Evolutionary conservation across 805 yeast species (phyloP).

Genomic region (Saccharomycopsis selenospora): DNA sequence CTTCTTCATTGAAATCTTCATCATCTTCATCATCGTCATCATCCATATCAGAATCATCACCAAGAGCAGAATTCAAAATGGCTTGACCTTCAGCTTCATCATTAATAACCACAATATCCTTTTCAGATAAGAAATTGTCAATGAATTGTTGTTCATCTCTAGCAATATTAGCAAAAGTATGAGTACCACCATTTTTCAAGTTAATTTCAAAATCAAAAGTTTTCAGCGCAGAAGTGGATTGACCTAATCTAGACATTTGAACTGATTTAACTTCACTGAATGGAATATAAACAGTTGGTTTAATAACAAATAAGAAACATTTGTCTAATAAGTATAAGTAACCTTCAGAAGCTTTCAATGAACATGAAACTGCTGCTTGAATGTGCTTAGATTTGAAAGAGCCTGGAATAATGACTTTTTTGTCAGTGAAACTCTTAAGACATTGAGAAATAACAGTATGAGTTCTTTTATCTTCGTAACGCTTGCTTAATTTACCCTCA

Average conservation of each 20-base stretch:
- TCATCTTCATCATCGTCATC: slow-evolving; percentile 61
- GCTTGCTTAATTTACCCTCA: slow-evolving; percentile 63
- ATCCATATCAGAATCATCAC: slow-evolving; percentile 40
- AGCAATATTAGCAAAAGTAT: slow-evolving; percentile 80
- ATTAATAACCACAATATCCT: slow-evolving; percentile 74
- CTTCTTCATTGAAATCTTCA: slow-evolving; percentile 63
- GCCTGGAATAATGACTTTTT: slow-evolving; percentile 80
- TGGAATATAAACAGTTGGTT: slow-evolving; percentile 90
- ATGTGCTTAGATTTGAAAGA: slow-evolving; percentile 66
- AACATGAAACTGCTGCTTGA: slow-evolving; percentile 84
- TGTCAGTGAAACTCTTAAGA: slow-evolving; percentile 82
- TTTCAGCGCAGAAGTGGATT: slow-evolving; percentile 65
- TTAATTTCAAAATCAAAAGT: slow-evolving; percentile 87
- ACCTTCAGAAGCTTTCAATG: slow-evolving; percentile 93
- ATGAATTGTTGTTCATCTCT: slow-evolving; percentile 81
- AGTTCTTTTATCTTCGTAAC: slow-evolving; percentile 68
- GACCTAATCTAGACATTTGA: slow-evolving; percentile 83
- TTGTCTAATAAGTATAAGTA: slow-evolving; percentile 88
- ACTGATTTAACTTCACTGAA: slow-evolving; percentile 70
- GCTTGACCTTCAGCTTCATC: slow-evolving; percentile 86
- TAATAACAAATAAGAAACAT: slow-evolving; percentile 83
- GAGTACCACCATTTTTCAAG: slow-evolving; percentile 58
- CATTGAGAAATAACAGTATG: slow-evolving; percentile 83
- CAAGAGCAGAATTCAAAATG: slow-evolving; percentile 69
- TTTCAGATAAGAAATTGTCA: slow-evolving; percentile 68